Percentiles rank a stretch among this genome's conserved stretches.
Evolutionary conservation across 2,329 filamentous ascomycete genomes (phyloP).

Genomic region (Pyrenochaeta sp.): DNA sequence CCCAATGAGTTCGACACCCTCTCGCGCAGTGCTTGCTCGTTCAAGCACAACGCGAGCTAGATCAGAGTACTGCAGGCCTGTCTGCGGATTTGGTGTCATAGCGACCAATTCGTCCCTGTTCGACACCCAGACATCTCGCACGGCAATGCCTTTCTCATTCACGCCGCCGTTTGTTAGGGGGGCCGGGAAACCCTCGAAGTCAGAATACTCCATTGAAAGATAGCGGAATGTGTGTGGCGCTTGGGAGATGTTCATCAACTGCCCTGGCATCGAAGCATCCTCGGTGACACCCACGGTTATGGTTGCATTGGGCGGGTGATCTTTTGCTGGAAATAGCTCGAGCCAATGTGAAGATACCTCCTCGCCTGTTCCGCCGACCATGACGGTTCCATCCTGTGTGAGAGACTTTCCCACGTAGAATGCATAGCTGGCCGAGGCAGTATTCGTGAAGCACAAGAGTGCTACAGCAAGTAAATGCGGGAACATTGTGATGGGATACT

Average conservation of each 20-base stretch:
- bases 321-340: conserved; percentile 54
- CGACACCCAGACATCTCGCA: conserved; percentile 54
- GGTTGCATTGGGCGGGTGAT: conserved; percentile 53
- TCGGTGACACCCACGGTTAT: conserved; percentile 55
- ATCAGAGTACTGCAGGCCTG: conserved; percentile 54
- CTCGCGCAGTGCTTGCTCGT: conserved; percentile 51
- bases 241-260: conserved; percentile 46
- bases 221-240: conserved; percentile 46
- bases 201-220: conserved; percentile 49
- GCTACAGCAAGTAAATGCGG: conserved; percentile 5
- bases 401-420: conserved; percentile 60
- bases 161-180: conserved; percentile 57
- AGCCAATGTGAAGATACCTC: conserved; percentile 60
- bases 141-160: conserved; percentile 54
- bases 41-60: conserved; percentile 53
- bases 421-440: conserved; percentile 54
- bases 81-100: conserved; percentile 54
- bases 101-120: conserved; percentile 51
- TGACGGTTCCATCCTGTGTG: conserved; percentile 54
- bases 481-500: conserved; percentile 8
- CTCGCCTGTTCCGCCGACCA: conserved; percentile 58
- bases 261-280: conserved; percentile 50
- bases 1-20: conserved; percentile 56
- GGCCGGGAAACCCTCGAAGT: conserved; percentile 55
- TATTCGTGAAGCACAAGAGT: conserved; percentile 18